Percentiles rank a stretch among this genome's conserved stretches.
Conservation (phyloP, 495 filamentous ascomycete genomes). For the Cryomyces antarcticus region DNA sequence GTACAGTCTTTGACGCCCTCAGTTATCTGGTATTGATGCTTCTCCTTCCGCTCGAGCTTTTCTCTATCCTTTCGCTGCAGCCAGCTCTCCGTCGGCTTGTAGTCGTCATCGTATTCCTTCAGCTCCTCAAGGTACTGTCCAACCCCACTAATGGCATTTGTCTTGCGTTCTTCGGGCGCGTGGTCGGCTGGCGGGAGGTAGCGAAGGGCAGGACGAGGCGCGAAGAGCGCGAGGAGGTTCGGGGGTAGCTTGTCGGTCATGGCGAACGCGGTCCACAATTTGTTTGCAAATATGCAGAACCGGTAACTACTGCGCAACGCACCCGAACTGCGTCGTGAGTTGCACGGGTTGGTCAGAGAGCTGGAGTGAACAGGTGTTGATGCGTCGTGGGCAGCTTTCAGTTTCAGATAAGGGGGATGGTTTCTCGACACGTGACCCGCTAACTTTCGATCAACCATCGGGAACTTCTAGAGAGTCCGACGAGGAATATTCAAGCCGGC, state of each 20-base stretch:
- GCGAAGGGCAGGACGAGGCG: slow-evolving; percentile 75
- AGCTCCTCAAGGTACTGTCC: slow-evolving; percentile 53
- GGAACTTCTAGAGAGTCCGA: too few species aligned
- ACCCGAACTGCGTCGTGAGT: too few species aligned
- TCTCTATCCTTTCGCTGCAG: slow-evolving; percentile 63
- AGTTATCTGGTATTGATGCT: slow-evolving; percentile 36
- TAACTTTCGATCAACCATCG: too few species aligned
- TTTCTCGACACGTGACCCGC: too few species aligned
- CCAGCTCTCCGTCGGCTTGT: slow-evolving; percentile 79
- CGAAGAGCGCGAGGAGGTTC: slow-evolving; percentile 82
- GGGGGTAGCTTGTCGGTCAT: slow-evolving; percentile 96
- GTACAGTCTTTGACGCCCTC: slow-evolving; percentile 53
- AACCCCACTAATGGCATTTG: slow-evolving; percentile 48
- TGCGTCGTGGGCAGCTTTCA: too few species aligned
- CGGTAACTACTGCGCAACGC: too few species aligned
- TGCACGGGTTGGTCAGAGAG: too few species aligned
- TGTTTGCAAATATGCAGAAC: too few species aligned
- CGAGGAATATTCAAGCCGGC: too few species aligned
- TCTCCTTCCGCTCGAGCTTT: slow-evolving; percentile 55
- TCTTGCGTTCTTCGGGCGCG: slow-evolving; percentile 62
- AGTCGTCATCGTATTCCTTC: slow-evolving; percentile 47
- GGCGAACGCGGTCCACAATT: not conserved
- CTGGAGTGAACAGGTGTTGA: not conserved
- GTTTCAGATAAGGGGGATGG: too few species aligned
- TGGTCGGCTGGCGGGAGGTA: slow-evolving; percentile 72